phyloP scores from a whole-genome alignment of 2,329 filamentous ascomycete species.

The Zymoseptoria pseudotritici region DNA sequence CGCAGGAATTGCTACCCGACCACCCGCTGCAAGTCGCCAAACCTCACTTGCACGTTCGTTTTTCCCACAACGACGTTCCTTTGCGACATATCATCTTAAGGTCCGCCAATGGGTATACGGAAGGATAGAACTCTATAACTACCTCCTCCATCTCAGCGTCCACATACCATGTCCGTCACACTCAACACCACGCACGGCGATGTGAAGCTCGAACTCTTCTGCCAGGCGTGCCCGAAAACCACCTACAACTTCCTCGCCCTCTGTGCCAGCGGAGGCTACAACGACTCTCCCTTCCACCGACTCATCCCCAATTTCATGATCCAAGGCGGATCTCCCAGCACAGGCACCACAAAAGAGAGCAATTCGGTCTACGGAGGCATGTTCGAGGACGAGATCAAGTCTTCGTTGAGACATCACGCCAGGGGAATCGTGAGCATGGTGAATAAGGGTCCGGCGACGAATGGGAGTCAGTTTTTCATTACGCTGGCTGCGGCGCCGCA shows the following conservation, averaged over 20 bases:
- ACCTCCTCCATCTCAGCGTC: background rate
- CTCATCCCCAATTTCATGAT: conserved; percentile 75
- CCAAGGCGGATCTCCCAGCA: conserved; percentile 58
- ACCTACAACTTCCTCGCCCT: conserved; percentile 84
- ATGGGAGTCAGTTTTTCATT: conserved; percentile 84
- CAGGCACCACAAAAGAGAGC: conserved; percentile 34
- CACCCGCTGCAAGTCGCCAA: too few species aligned
- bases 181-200: conserved; percentile 84
- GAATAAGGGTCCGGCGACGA: conserved; percentile 86
- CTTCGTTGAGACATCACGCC: conserved; percentile 76
- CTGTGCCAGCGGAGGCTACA: conserved; percentile 71
- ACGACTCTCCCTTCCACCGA: conserved; percentile 69
- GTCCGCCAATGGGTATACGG: background rate
- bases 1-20: too few species aligned
- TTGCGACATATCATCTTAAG: background rate
- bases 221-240: conserved; percentile 87
- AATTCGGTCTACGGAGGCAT: conserved; percentile 63
- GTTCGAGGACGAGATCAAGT: conserved; percentile 76
- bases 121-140: background rate
- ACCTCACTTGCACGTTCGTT: too few species aligned
- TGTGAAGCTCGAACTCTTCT: conserved; percentile 94
- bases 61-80: background rate
- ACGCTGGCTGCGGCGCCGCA: conserved; percentile 71
- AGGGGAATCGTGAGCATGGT: conserved; percentile 93
- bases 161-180: conserved; percentile 41